These are phyloP conservation scores for Tolypocladium tropicale DNA, from an alignment of 2,329 filamentous ascomycete species.

Conservation along the genomic window DNA sequence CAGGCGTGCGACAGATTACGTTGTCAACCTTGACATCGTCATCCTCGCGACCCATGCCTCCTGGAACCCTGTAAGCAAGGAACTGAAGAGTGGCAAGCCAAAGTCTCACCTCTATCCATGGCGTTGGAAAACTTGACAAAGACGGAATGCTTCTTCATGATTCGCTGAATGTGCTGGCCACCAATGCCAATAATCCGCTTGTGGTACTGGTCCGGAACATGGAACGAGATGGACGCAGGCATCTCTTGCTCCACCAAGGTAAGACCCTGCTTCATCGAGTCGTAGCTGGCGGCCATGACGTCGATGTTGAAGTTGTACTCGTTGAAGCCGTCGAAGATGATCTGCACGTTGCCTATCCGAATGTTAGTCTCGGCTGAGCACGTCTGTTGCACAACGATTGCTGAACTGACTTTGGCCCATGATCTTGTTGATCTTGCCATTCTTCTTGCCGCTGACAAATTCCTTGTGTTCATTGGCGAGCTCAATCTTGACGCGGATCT, in stretches of 20 bases:
- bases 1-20: conserved; percentile 94
- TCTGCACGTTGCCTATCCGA: conserved; percentile 75
- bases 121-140: conserved; percentile 99
- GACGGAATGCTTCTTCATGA: conserved; percentile 99
- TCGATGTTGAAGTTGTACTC: conserved; percentile 99
- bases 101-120: conserved; percentile 70
- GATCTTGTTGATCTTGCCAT: conserved; percentile 99
- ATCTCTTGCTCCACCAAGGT: conserved; percentile 96
- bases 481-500: conserved; percentile 96
- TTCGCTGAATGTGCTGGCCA: conserved; percentile 95
- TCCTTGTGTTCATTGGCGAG: conserved; percentile 99
- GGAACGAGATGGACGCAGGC: conserved; percentile 98
- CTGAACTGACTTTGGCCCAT: conserved; percentile 75
- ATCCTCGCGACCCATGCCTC: conserved; percentile 79
- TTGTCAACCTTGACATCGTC: conserved; percentile 99
- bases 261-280: conserved; percentile 87
- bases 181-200: conserved; percentile 99
- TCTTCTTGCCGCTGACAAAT: conserved; percentile 98
- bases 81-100: background rate
- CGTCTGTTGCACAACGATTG: background rate
- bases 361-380: background rate
- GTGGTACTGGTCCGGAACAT: conserved; percentile 97
- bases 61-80: conserved; percentile 17
- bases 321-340: conserved; percentile 98
- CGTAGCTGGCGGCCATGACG: conserved; percentile 84